A percentile compares a stretch with the other conserved stretches of the same genome.
These are phyloP conservation scores for Aspergillus bombycis DNA, from an alignment of 2,329 filamentous ascomycete species.

Conservation along the genomic window DNA sequence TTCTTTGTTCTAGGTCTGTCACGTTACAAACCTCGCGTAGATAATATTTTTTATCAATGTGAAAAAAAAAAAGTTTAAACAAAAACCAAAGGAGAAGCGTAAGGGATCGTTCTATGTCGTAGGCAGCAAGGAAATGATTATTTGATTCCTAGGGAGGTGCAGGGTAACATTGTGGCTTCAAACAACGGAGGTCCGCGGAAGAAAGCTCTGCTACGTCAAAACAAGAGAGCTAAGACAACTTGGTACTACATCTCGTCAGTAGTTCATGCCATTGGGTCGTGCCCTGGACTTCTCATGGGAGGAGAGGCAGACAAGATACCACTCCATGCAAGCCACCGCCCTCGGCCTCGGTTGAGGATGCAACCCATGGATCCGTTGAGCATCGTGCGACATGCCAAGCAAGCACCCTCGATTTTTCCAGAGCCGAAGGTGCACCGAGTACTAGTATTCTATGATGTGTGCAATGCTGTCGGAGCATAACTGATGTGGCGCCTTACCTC, in stretches of 20 bases:
- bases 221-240: conserved; percentile 1
- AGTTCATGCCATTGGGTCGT: not conserved
- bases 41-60: not conserved
- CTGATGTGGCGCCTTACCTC: not conserved
- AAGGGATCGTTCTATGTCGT: not conserved
- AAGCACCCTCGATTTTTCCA: not conserved
- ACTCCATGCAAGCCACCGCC: conserved; percentile 8
- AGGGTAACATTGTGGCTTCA: conserved; percentile 2
- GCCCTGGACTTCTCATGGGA: not conserved
- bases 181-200: not conserved
- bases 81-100: not conserved
- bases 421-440: too few relatives aligned
- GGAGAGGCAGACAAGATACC: not conserved
- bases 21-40: not conserved
- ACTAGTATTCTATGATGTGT: not conserved
- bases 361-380: not conserved
- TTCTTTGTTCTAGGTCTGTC: not conserved
- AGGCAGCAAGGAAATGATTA: not conserved
- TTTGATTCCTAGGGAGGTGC: not conserved
- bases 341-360: not conserved
- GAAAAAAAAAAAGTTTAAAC: not conserved
- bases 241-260: not conserved
- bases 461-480: not conserved
- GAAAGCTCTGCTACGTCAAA: not conserved
- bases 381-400: conserved; percentile 4